phyloP scores from a whole-genome alignment of 1,284 basidiomycete genomes.

The Flammula alnicola region DNA sequence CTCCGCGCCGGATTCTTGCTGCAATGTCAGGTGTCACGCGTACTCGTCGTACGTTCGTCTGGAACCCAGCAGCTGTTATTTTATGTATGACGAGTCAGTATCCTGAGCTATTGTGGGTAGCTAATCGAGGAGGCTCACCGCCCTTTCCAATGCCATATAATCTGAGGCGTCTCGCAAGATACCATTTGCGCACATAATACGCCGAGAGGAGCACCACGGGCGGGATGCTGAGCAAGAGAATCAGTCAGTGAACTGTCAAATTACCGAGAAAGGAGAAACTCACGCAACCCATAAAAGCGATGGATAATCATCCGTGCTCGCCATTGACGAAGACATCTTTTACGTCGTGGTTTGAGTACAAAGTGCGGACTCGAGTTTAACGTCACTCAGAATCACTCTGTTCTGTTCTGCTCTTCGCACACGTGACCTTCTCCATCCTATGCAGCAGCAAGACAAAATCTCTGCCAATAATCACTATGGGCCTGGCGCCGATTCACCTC shows the following conservation, averaged over 20 bases:
- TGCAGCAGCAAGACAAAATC: no score
- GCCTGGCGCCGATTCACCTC: slow-evolving; percentile 29
- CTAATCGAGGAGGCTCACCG: slow-evolving; percentile 35
- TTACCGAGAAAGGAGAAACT: slow-evolving; percentile 13
- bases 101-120: background rate
- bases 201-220: slow-evolving; percentile 45
- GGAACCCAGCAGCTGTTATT: slow-evolving; percentile 50
- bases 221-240: slow-evolving; percentile 40
- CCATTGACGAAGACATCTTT: slow-evolving; percentile 14
- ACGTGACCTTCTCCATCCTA: background rate
- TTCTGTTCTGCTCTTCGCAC: no score
- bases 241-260: background rate
- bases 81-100: background rate
- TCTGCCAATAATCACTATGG: no score
- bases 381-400: background rate
- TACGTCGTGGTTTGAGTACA: background rate
- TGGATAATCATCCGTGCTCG: slow-evolving; percentile 35
- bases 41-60: slow-evolving; percentile 50
- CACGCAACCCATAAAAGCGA: slow-evolving; percentile 47
- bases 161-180: slow-evolving; percentile 45
- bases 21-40: slow-evolving; percentile 55
- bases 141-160: slow-evolving; percentile 56
- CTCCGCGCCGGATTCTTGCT: slow-evolving; percentile 49
- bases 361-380: background rate
- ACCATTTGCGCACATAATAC: slow-evolving; percentile 51